phyloP scores from a whole-genome alignment of 2,329 filamentous ascomycete species.

The Ilyonectria mors-panacis region DNA sequence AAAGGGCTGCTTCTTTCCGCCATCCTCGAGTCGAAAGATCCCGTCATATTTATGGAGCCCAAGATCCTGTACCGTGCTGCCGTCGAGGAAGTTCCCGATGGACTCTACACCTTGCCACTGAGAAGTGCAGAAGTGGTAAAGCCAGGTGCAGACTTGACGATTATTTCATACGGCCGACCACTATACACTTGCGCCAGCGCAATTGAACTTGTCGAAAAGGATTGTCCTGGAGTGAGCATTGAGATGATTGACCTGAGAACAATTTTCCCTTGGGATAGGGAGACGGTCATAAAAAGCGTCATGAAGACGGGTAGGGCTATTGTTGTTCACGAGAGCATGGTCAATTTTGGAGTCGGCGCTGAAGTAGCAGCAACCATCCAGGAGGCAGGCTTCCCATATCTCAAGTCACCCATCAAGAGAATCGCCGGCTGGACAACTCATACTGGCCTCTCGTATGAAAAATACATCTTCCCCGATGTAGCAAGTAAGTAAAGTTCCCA shows the following conservation, averaged over 20 bases:
- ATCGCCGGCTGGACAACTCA: constrained; percentile 90
- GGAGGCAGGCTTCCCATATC: constrained; percentile 81
- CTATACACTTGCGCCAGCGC: constrained; percentile 86
- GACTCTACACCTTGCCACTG: constrained; percentile 84
- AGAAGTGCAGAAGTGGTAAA: constrained; percentile 88
- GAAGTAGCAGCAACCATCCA: constrained; percentile 91
- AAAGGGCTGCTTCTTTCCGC: constrained; percentile 85
- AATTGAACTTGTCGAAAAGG: constrained; percentile 80
- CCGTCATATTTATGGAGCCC: constrained; percentile 91
- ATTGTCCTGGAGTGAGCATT: constrained; percentile 77
- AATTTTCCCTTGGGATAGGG: constrained; percentile 90
- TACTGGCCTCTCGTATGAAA: constrained; percentile 82
- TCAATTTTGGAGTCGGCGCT: constrained; percentile 88
- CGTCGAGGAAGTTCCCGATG: constrained; percentile 88
- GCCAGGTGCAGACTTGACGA: constrained; percentile 81
- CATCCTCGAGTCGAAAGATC: constrained; percentile 81
- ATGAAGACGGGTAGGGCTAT: constrained; percentile 87
- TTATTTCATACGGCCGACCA: constrained; percentile 92
- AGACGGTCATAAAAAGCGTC: constrained; percentile 83
- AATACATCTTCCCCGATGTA: constrained; percentile 86
- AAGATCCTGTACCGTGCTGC: constrained; percentile 94
- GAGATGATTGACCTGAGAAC: constrained; percentile 91
- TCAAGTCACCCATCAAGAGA: constrained; percentile 87
- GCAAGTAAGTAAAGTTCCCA: constrained; percentile 73
- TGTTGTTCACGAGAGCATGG: constrained; percentile 92